phyloP scores from a whole-genome alignment of 495 filamentous ascomycete species.

The Talaromyces trachyspermus region DNA sequence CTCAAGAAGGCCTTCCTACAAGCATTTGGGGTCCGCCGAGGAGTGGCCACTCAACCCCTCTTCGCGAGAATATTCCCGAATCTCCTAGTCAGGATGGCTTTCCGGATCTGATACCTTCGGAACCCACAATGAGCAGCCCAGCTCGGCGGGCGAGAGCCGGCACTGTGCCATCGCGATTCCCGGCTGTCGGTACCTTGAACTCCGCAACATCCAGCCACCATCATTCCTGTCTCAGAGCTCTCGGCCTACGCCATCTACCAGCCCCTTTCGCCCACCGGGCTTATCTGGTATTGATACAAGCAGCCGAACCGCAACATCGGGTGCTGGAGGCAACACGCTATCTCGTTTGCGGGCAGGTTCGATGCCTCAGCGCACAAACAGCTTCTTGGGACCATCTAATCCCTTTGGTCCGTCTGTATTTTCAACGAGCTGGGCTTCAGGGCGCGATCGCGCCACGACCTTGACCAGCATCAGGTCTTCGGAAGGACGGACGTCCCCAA shows the following conservation, averaged over 20 bases:
- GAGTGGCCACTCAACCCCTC: conserved; percentile 88
- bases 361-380: conserved; percentile 75
- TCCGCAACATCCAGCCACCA: conserved; percentile 54
- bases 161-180: conserved; percentile 92
- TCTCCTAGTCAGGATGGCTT: conserved; percentile 93
- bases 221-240: conserved; percentile 71
- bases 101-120: conserved; percentile 71
- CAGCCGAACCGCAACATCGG: conserved; percentile 38
- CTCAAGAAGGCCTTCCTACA: conserved; percentile 82
- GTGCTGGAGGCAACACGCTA: conserved; percentile 50
- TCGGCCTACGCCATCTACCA: conserved; percentile 83
- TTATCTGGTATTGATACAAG: conserved; percentile 59
- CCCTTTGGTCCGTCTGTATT: conserved; percentile 89
- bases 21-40: conserved; percentile 94
- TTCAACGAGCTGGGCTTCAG: conserved; percentile 72
- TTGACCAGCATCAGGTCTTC: conserved; percentile 81
- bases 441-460: conserved; percentile 73
- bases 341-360: conserved; percentile 90
- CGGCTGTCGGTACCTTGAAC: conserved; percentile 58
- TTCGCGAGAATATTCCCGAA: conserved; percentile 95
- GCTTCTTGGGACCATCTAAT: conserved; percentile 50
- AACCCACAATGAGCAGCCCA: conserved; percentile 50
- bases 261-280: conserved; percentile 77
- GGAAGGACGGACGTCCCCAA: conserved; percentile 82
- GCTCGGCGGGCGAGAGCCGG: conserved; percentile 77